phyloP scores from a whole-genome alignment of 169 alveolate genomes.

The Eimeria praecox region DNA sequence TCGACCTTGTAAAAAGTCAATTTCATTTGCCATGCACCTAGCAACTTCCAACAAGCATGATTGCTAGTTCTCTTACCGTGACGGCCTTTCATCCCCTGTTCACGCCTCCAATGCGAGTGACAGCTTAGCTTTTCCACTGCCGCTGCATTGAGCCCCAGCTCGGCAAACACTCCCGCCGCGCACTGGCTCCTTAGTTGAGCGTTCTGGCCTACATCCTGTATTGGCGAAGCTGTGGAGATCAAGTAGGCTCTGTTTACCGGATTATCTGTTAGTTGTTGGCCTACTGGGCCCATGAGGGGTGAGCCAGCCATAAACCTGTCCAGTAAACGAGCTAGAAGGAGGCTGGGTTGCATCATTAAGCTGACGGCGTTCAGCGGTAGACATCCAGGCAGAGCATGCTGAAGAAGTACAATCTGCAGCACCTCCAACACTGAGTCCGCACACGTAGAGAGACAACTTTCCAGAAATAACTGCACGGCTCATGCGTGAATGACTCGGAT shows the following conservation, averaged over 20 bases:
- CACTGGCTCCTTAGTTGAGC: conserved; percentile 35
- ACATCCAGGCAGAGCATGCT: conserved; percentile 52
- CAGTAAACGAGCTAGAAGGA: conserved; percentile 35
- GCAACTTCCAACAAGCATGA: not conserved
- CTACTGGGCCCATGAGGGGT: conserved; percentile 45
- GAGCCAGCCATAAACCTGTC: conserved; percentile 44
- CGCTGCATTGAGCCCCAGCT: conserved; percentile 70
- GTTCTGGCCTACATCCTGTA: not conserved
- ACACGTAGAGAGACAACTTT: not conserved
- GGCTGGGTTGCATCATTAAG: conserved; percentile 48
- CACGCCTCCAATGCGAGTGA: not conserved
- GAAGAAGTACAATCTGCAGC: conserved; percentile 36
- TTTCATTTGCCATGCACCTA: not conserved
- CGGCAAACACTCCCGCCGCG: conserved; percentile 31
- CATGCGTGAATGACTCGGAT: not conserved
- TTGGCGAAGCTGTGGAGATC: conserved; percentile 16
- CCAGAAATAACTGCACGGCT: not conserved
- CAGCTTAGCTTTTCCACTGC: conserved; percentile 33
- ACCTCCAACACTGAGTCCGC: conserved; percentile 35
- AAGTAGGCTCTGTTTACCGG: conserved; percentile 6
- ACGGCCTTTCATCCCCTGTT: not conserved
- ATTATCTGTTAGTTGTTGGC: conserved; percentile 3
- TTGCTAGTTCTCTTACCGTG: conserved; percentile 30
- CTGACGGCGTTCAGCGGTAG: conserved; percentile 42
- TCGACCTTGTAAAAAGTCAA: not conserved